A percentile compares a stretch with the other conserved stretches of the same genome.
Conservation (phyloP, 106 monocot species). For the Dendrobium nobile region DNA sequence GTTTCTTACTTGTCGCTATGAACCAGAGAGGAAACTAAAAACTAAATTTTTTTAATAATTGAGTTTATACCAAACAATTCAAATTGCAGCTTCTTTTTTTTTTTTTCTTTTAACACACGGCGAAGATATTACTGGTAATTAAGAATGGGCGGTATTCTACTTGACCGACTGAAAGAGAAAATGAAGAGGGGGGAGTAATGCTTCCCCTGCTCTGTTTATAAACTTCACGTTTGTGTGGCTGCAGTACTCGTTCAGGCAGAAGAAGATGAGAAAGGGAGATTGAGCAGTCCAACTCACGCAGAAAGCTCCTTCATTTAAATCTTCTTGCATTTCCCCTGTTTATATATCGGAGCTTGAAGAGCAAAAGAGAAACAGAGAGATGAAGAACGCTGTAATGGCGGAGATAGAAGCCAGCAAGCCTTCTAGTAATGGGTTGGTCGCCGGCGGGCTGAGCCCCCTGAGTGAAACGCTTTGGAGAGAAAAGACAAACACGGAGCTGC, state of each 20-base stretch:
- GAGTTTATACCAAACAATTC: too few species aligned
- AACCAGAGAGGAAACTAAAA: neutral
- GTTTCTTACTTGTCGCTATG: neutral
- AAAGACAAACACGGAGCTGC: constrained; percentile 32
- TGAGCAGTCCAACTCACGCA: neutral
- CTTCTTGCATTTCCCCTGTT: neutral
- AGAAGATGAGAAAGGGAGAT: neutral
- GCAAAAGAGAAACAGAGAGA: neutral
- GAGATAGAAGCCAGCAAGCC: constrained; percentile 73
- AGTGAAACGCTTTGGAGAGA: constrained; percentile 80
- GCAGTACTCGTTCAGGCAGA: neutral
- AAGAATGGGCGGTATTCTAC: neutral
- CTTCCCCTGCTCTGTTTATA: neutral
- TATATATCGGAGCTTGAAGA: neutral
- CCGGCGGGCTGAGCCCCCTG: constrained; percentile 49
- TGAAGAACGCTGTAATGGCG: constrained; percentile 35
- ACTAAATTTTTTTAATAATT: too few species aligned
- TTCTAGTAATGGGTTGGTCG: constrained; percentile 16
- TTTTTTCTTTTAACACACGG: neutral
- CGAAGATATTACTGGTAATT: neutral
- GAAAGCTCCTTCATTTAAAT: neutral
- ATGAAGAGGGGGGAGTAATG: neutral
- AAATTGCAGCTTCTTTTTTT: too few species aligned
- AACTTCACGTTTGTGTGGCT: neutral
- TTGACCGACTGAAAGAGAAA: too few species aligned